Evolutionary conservation across 306 rosid species (phyloP), one percentile per base, ranked within the genome.

Genomic region (Spatholobus suberectus): DNA sequence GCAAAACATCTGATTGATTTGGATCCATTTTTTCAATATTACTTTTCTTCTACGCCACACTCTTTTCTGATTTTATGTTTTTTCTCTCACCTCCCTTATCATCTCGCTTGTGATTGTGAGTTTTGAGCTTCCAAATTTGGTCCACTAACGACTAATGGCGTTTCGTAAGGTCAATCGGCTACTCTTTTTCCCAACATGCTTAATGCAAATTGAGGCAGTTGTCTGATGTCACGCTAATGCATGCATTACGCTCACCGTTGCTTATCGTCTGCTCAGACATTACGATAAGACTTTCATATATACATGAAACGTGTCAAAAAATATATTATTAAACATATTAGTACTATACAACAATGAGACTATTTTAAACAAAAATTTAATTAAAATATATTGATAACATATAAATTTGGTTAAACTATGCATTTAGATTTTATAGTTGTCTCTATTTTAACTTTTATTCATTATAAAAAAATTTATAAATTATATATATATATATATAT

Each of bases 181-280:
- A 24, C 23, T 55, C 20, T 6, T 70, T 44, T 38, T 37, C 67
- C 52, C 0, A 24, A n/a, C 59, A 7, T 11, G 77, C 10, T 70
- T 27, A 8, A 51, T 49, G 63, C 27, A 49, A 54, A 35, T 54
- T 74, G 20, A 12, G 52, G 32, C 8, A 0, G 20, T 35, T 34
- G 41, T 73, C 17, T 61, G 55, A 81, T 15, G 84, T 73, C 79
- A 46, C 1, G 32, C 5, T 17, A 34, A 12, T 18, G 71, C 54
- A 12, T 18, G 71, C 54, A 20, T 61, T 41, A 71, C 6, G 5
- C 18, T 52, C 11, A 52, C 0, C 24, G 11, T 18, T 21, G 62
- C 27, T 54, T 0, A 44, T 44, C 51, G 4, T 44, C 0, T 6
- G 29, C 29, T 55, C 14, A 55, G 7, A 8, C 27, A 55, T 55